Evolutionary conservation across 2,329 filamentous ascomycete genomes (phyloP).

Genomic region (Calycina marina): DNA sequence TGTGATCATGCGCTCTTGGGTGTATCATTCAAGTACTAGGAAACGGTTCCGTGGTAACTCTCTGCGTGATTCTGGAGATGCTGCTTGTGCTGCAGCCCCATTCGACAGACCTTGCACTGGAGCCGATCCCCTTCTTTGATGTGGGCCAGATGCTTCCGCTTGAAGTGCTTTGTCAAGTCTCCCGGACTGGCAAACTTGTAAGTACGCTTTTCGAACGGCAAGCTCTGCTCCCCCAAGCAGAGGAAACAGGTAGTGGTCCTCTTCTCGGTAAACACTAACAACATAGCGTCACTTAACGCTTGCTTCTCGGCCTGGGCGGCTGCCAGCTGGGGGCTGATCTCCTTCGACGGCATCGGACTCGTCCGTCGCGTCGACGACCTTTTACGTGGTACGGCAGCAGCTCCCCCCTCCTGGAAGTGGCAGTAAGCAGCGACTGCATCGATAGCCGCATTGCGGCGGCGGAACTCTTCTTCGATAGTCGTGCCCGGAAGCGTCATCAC

Average conservation of each 20-base stretch:
- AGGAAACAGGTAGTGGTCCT: conserved; percentile 10
- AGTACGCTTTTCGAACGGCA: conserved; percentile 9
- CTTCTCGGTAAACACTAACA: conserved; percentile 12
- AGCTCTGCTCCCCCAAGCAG: conserved; percentile 9
- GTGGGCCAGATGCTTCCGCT: conserved; percentile 11
- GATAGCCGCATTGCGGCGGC: background rate
- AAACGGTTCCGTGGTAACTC: conserved; percentile 11
- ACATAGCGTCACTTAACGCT: conserved; percentile 12
- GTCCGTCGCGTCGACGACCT: conserved; percentile 2
- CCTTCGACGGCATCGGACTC: conserved; percentile 8
- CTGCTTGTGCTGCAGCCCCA: conserved; percentile 9
- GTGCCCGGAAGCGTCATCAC: background rate
- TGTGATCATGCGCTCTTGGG: too few species aligned
- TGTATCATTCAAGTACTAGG: conserved; percentile 5
- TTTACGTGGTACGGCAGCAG: background rate
- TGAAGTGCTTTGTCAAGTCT: conserved; percentile 14
- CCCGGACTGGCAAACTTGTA: conserved; percentile 10
- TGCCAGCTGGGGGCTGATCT: conserved; percentile 9
- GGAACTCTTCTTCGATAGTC: background rate
- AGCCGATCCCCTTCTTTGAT: conserved; percentile 12
- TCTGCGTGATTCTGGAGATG: conserved; percentile 10
- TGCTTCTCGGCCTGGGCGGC: conserved; percentile 11
- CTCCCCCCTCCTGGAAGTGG: conserved; percentile 6
- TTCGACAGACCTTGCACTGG: conserved; percentile 11
- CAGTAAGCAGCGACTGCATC: conserved; percentile 4